Conservation (phyloP, 129 eudicot species). For the Solidago caesia region DNA sequence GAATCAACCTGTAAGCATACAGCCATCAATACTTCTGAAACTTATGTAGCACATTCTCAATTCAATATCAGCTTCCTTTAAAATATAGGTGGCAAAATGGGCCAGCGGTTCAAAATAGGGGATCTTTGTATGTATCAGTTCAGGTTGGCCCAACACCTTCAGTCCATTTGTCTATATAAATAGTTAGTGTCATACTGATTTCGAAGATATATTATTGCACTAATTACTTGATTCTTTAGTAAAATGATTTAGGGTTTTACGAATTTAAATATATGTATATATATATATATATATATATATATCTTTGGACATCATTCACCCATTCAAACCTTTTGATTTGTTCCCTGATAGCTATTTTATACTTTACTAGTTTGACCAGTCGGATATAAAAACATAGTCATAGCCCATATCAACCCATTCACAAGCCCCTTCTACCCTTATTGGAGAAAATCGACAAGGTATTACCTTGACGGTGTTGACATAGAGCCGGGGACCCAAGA, state of each 20-base stretch:
- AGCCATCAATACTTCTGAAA: background rate
- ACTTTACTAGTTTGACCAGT: background rate
- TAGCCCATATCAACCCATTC: background rate
- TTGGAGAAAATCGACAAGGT: conserved; percentile 5
- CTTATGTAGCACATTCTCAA: background rate
- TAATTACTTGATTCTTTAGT: no score
- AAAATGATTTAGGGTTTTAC: no score
- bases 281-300: no score
- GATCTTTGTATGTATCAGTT: background rate
- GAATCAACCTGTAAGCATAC: conserved; percentile 67
- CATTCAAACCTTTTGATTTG: background rate
- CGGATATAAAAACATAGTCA: background rate
- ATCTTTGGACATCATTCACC: background rate
- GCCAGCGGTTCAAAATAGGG: no score
- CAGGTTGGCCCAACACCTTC: no score
- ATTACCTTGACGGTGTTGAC: conserved; percentile 84
- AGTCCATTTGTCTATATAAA: background rate
- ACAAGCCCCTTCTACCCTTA: background rate
- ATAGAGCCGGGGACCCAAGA: conserved; percentile 86
- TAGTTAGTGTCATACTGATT: no score
- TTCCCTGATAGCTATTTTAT: background rate
- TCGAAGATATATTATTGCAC: no score
- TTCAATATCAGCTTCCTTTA: background rate
- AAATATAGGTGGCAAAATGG: background rate
- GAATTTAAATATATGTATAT: no score